Conservation (phyloP, 2,329 filamentous ascomycete species). For the Aspergillus felis region DNA sequence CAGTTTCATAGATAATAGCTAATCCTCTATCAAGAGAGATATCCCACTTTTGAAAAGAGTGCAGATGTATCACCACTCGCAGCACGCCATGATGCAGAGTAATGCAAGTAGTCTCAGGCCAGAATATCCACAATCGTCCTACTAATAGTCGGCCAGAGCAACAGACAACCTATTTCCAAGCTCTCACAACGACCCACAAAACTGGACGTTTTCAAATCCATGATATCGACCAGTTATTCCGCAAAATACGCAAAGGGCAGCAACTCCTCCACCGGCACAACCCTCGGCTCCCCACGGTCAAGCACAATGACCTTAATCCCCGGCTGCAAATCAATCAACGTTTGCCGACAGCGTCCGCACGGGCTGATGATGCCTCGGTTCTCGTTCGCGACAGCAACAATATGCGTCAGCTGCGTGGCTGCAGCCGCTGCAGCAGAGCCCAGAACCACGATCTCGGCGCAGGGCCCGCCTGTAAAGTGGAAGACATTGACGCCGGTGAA, state of each 20-base stretch:
- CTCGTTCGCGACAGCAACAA: constrained; percentile 23
- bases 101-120: no score
- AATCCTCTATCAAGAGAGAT: no score
- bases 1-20: no score
- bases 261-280: constrained; percentile 2
- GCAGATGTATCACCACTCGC: no score
- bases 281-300: not conserved
- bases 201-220: no score
- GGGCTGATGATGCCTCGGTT: constrained; percentile 20
- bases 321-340: constrained; percentile 23
- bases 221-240: not conserved
- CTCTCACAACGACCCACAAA: no score
- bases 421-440: constrained; percentile 23
- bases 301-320: constrained; percentile 20
- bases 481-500: constrained; percentile 26
- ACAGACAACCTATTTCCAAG: no score
- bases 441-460: constrained; percentile 26
- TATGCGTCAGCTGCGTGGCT: constrained; percentile 17
- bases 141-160: no score
- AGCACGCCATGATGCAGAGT: no score
- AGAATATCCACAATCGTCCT: no score
- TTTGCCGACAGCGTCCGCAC: constrained; percentile 27
- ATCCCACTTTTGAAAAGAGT: no score
- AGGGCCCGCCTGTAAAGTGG: constrained; percentile 27
- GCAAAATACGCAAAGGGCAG: constrained; percentile 8